Base-by-base conservation (phyloP, 2,329 filamentous ascomycete genomes). In the Herpotrichia juniperi region DNA sequence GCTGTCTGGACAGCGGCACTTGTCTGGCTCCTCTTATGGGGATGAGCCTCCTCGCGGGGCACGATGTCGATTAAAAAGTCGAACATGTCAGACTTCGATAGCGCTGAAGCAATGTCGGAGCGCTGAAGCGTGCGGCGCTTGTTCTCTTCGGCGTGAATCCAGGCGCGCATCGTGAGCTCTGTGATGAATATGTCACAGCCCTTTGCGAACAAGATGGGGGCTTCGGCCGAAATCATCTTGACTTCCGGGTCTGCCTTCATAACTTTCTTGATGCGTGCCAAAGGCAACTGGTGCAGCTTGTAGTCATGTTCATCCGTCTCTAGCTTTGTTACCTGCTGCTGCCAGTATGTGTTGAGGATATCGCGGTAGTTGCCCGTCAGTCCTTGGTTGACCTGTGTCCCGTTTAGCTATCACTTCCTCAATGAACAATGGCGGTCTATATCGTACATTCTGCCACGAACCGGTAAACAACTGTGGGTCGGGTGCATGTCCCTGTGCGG, bases 231-330 rank as follows among this genome's bases (percentile, higher is more conserved):
- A 58, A 99, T 99, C 94, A 99, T 99, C 81, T 99, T 99, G 42
- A 99, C 94, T 68, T 99, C 94, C 0, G 94, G 94, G 64, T 99
- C 94, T 1, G 94, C 94, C 78, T 99, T 99, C 94, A 99, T 99
- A 61, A 99, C 94, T 76, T 99, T 99, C 82, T 99, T 99, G 79
- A 99, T 99, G 48, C 94, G 89, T n/a, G 94, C 94, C 34, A 99
- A 83, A 1, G 94, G 94, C 32, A 99, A 83, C 74, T 97, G 94
- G 74, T 99, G 94, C 50, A 97, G 85, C 78, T 99, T 99, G 83
- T 97, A 99, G 76, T 99, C 94, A 75, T 99, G 94, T 43, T 89
- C 91, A 67, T 97, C 94, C 54, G 85, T 91, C 78, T 99, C 94
- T 53, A 99, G 86, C 73, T 96, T 92, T 62, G 89, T 93, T 78